Base-by-base conservation (phyloP, 2,329 filamentous ascomycete genomes). In the Cryphonectria nitschkei region DNA sequence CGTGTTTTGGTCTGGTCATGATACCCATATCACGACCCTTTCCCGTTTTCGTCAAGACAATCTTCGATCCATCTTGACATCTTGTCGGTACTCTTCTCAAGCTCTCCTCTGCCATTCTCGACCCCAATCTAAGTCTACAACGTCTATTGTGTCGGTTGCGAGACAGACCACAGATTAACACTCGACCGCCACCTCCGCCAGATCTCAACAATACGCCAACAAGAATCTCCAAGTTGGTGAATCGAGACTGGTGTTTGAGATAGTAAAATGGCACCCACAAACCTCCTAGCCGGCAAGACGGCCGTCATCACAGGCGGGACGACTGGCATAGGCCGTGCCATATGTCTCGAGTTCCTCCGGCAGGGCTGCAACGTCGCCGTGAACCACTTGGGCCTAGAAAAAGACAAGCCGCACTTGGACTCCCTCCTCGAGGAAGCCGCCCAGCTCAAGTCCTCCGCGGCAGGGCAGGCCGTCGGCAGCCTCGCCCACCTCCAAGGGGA, bases 291-390 rank as follows among this genome's bases (percentile, higher is more conserved):
- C 68, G 89, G 88, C 80, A 97, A 97, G 81, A 91, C 90, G 16
- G 93, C 93, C 81, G 92, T 94, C 79, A 94, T 97, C 77, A 97
- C 94, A 0, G 94, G 94, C 74, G 94, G 93, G 70, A 91, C 92
- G 3, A 97, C 93, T 0, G 94, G 94, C 69, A 97, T 97, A 76
- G 94, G 94, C 67, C 88, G 93, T 74, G 94, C 94, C 75, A 97
- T 97, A 74, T 90, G 92, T 58, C 86, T 97, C 66, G 91, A 90
- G 76, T 97, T 93, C 79, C 83, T 95, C 67, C 85, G 86, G 5
- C 93, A 97, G 76, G 94, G 94, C 74, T 92, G 92, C 75, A 87
- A 88, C 78, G 92, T 97, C 43, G 89, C 92, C 39, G 88, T 97
- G 73, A 97, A 96, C 83, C 92, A 96, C 78, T 87, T 95, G 2